Percentiles rank a stretch among this genome's conserved stretches.
Evolutionary conservation across 2,329 filamentous ascomycete species (phyloP).

Genomic region (Lachnellula subtilissima): DNA sequence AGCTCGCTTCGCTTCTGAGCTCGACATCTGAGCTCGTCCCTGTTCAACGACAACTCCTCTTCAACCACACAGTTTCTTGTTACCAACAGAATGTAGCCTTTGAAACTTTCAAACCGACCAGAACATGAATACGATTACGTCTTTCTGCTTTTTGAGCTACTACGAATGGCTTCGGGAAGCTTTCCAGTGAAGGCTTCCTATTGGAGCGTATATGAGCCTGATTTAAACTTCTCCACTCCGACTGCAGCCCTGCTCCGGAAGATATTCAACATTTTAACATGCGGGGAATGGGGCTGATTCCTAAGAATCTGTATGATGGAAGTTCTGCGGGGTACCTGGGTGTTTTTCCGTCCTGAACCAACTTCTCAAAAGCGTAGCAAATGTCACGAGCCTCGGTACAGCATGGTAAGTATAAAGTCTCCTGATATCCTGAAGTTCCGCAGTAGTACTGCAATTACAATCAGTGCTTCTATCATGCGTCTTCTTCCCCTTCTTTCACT

Average conservation of each 20-base stretch:
- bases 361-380: background rate
- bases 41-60: background rate
- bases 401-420: conserved; percentile 2
- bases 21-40: background rate
- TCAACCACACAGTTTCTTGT: background rate
- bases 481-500: conserved; percentile 17
- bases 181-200: background rate
- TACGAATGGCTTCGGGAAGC: background rate
- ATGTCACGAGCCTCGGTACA: background rate
- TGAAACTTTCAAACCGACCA: background rate
- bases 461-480: conserved; percentile 17
- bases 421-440: background rate
- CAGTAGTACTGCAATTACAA: background rate
- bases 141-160: background rate
- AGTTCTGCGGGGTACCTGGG: conserved; percentile 11
- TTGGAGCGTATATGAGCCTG: conserved; percentile 13
- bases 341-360: conserved; percentile 17
- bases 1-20: background rate
- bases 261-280: conserved; percentile 2
- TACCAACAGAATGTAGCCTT: background rate
- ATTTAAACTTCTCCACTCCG: background rate
- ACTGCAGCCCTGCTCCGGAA: conserved; percentile 3
- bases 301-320: conserved; percentile 3
- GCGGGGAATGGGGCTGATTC: conserved; percentile 9
- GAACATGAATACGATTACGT: background rate